Evolutionary conservation across 139 green algal species (phyloP).

Genomic region (Parachlorella kessleri): DNA sequence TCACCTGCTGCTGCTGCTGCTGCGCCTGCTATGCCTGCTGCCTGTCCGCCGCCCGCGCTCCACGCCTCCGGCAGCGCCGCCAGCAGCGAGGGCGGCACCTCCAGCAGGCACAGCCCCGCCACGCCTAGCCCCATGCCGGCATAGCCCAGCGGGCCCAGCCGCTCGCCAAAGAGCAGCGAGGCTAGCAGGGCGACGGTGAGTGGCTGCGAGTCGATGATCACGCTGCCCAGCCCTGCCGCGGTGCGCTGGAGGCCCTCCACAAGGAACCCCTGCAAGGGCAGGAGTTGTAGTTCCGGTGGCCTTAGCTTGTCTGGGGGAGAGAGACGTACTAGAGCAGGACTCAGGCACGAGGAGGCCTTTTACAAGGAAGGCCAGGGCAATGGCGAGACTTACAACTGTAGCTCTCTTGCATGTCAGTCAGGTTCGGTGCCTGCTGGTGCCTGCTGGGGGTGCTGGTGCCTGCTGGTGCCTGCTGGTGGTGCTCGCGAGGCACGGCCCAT

Average conservation of each 20-base stretch:
- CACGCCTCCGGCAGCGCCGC: constrained; percentile 16
- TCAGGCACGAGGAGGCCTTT: too few relatives aligned
- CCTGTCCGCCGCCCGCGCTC: neutral
- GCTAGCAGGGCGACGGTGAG: constrained; percentile 95
- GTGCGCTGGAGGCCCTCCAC: constrained; percentile 88
- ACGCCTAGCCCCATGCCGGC: constrained; percentile 83
- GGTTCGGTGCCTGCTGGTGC: too few relatives aligned
- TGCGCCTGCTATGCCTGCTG: neutral
- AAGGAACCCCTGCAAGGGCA: constrained; percentile 92
- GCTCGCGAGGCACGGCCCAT: too few relatives aligned
- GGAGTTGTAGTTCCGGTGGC: too few relatives aligned
- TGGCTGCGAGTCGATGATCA: constrained; percentile 98
- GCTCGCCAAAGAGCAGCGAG: constrained; percentile 91
- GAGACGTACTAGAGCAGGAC: too few relatives aligned
- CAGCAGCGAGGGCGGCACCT: constrained; percentile 64
- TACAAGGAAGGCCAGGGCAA: too few relatives aligned
- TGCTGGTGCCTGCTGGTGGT: too few relatives aligned
- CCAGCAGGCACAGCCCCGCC: constrained; percentile 86
- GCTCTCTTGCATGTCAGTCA: too few relatives aligned
- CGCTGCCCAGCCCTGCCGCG: constrained; percentile 78
- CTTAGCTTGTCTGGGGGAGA: too few relatives aligned
- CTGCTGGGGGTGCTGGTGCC: too few relatives aligned
- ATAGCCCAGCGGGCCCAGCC: constrained; percentile 50
- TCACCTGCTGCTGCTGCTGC: neutral
- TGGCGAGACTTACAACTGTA: too few relatives aligned